Evolutionary conservation across 768 basidiomycete species (phyloP).

Genomic region (Termitomyces sp.): DNA sequence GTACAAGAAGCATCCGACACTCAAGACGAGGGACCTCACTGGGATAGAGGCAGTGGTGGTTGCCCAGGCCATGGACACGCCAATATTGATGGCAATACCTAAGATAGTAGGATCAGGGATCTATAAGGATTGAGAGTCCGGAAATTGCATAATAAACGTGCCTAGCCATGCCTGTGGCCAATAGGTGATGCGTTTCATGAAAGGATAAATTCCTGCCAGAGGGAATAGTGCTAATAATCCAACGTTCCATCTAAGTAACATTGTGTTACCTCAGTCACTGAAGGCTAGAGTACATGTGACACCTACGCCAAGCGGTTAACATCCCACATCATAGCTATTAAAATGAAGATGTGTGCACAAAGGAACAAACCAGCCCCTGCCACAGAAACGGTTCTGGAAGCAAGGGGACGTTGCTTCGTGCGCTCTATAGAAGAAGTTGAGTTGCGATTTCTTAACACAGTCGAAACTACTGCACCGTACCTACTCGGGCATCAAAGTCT

Average conservation of each 20-base stretch:
- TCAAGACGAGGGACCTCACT: not conserved
- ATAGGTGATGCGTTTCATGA: constrained; percentile 33
- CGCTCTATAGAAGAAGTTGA: not conserved
- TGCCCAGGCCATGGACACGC: constrained; percentile 4
- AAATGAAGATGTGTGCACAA: constrained; percentile 7
- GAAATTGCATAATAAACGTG: not conserved
- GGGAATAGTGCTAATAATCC: constrained; percentile 13
- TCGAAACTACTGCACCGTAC: constrained; percentile 12
- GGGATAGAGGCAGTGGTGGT: constrained; percentile 2
- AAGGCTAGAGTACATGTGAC: not conserved
- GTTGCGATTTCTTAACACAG: constrained; percentile 15
- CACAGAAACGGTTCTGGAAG: constrained; percentile 20
- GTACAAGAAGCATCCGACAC: constrained; percentile 1
- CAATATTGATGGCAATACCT: constrained; percentile 6
- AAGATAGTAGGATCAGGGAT: too few species aligned
- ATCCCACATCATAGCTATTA: constrained; percentile 7
- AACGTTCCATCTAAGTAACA: constrained; percentile 1
- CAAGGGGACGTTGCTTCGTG: constrained; percentile 21
- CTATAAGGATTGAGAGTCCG: not conserved
- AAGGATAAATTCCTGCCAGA: constrained; percentile 24
- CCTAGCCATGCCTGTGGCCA: constrained; percentile 38
- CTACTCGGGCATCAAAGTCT: constrained; percentile 26
- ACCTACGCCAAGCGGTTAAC: constrained; percentile 10
- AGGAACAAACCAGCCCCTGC: constrained; percentile 20
- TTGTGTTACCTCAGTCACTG: too few species aligned